These are phyloP conservation scores for Melampsora larici-populina DNA, from an alignment of 1,284 basidiomycete species.

Conservation along the genomic window DNA sequence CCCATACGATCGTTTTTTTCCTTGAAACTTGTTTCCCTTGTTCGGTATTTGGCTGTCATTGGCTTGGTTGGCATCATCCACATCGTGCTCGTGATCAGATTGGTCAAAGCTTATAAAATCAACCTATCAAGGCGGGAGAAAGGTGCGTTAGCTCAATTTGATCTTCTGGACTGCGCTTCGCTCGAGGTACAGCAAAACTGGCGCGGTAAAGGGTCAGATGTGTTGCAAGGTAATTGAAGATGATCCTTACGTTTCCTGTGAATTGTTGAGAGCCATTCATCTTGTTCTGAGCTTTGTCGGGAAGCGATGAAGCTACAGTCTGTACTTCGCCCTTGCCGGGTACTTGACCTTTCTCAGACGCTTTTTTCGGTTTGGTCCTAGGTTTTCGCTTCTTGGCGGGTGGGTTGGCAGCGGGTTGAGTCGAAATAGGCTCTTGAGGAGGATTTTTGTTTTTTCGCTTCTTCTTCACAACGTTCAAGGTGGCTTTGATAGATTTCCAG, in stretches of 20 bases:
- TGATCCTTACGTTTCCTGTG: neutral
- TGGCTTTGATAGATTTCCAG: constrained; percentile 4
- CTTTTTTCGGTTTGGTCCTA: neutral
- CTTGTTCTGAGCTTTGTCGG: neutral
- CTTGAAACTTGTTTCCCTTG: neutral
- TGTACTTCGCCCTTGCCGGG: neutral
- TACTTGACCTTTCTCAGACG: neutral
- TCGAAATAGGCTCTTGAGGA: neutral
- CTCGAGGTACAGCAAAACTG: neutral
- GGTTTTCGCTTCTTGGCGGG: neutral
- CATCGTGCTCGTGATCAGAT: neutral
- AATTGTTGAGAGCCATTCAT: neutral
- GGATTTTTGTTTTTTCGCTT: too few relatives aligned
- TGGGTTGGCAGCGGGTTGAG: neutral
- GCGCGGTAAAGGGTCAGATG: neutral
- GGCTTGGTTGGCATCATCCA: neutral
- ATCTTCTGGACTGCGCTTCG: neutral
- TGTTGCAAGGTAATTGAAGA: neutral
- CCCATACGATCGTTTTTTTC: constrained; percentile 5
- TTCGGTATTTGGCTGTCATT: neutral
- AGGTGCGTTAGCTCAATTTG: neutral
- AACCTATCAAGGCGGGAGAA: neutral
- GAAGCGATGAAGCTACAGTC: neutral
- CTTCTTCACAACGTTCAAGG: neutral
- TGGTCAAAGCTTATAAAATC: constrained; percentile 30